phyloP scores from a whole-genome alignment of 768 basidiomycete genomes.

The Mycena venus region DNA sequence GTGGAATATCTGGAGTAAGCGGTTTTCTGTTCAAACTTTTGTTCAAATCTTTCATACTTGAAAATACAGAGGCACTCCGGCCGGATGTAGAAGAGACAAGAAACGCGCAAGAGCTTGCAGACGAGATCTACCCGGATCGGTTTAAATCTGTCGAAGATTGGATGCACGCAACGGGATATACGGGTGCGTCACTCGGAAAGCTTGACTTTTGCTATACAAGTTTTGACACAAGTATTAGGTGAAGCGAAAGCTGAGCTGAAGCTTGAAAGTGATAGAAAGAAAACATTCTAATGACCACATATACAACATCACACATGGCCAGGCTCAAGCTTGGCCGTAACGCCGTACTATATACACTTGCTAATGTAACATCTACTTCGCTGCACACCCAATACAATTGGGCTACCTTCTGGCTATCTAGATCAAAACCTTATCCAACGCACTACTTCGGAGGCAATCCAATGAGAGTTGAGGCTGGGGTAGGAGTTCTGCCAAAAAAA shows the following conservation, averaged over 20 bases:
- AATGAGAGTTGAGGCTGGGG: too few species aligned
- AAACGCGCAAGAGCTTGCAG: neutral
- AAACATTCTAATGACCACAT: neutral
- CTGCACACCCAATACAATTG: too few species aligned
- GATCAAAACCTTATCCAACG: too few species aligned
- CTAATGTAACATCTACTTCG: too few species aligned
- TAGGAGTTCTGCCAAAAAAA: too few species aligned
- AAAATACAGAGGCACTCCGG: neutral
- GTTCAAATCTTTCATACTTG: neutral
- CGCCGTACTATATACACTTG: too few species aligned
- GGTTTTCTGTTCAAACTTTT: neutral
- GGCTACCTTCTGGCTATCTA: too few species aligned
- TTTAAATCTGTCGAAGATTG: slow-evolving; percentile 4
- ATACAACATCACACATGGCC: too few species aligned
- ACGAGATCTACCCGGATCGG: neutral
- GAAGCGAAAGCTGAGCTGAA: neutral
- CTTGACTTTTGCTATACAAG: neutral
- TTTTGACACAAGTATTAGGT: neutral
- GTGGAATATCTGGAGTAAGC: slow-evolving; percentile 3
- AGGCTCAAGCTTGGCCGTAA: too few species aligned
- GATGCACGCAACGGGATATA: neutral
- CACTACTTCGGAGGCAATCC: too few species aligned
- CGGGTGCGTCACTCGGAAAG: neutral
- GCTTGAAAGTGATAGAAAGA: neutral
- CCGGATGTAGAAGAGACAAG: neutral